Base-by-base conservation (phyloP, 148 eudicot genomes). In the Rhododendron kiyosumense region DNA sequence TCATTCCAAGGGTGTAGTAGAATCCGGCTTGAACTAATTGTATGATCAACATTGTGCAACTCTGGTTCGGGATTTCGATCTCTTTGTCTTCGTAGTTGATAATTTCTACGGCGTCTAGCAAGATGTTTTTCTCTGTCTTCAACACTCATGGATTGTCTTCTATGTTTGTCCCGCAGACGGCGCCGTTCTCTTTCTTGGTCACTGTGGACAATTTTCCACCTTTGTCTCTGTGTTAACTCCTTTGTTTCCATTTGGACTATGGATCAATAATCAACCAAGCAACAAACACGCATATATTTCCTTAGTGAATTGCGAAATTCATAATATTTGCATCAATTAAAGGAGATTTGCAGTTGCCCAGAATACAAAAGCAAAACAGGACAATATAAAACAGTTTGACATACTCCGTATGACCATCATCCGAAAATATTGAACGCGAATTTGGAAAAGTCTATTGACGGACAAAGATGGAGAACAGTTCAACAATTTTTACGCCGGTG, bases 31-130 rank as follows among this genome's bases (percentile, higher is more conserved):
- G 49, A 24, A 11, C 43, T 38, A 11, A 38, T 32, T 36, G 17
- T 20, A 57, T 38, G 71, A 36, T 22, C 84, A 36, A 22, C 74
- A 12, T 82, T 36, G 28, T 24, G 49, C 43, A 45, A 38, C 2
- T 36, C 84, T 43, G 85, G 81, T 28, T 92, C 86, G 34, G 90
- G 84, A 76, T 88, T 91, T 34, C 78, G 89, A 38, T 89, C 93
- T 74, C 93, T 90, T 7, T 92, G 36, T 79, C 95, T 91, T 45
- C 93, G 78, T 30, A 93, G 88, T 54, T 89, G 95, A 87, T 93
- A 93, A 76, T 92, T 93, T 78, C 88, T 88, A 26, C 95, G 94
- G n/a, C 95, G 94, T 76, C 93, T 89, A 3, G 94, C 95, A 26
- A 93, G 92, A 86, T 93, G 94, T 69, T 82, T 86, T 51, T 92